Percentiles rank a stretch among this genome's conserved stretches.
Conservation (phyloP, 345 rosid genomes). For the Eutrema yunnanense region DNA sequence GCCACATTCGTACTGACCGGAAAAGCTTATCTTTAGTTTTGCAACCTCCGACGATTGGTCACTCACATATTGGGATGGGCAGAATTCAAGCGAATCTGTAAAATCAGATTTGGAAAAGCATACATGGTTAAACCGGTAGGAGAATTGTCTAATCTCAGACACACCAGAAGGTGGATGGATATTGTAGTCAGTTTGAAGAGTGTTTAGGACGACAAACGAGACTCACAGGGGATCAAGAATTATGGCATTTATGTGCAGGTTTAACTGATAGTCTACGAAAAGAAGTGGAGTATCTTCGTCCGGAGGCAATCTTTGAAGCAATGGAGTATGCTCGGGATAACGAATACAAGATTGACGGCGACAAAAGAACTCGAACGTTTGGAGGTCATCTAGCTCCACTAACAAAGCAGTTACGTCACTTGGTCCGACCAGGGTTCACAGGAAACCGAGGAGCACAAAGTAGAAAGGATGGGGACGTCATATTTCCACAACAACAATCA, state of each 20-base stretch:
- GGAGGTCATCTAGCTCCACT: not conserved
- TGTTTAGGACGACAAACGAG: not conserved
- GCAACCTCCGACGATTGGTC: not conserved
- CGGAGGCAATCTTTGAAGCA: not conserved
- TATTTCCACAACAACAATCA: not conserved
- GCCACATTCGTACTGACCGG: not conserved
- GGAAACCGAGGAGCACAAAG: too few species aligned
- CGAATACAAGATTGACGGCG: not conserved
- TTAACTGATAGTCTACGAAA: not conserved
- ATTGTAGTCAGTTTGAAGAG: not conserved
- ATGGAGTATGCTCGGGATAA: not conserved
- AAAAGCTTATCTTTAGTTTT: not conserved
- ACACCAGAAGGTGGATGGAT: not conserved
- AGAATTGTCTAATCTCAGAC: not conserved
- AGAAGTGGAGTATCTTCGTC: not conserved
- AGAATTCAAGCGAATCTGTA: not conserved
- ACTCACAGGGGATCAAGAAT: not conserved
- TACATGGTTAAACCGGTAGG: not conserved
- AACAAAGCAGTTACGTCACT: not conserved
- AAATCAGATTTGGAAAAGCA: not conserved
- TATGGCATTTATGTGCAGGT: not conserved
- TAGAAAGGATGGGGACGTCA: too few species aligned
- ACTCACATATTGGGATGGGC: not conserved
- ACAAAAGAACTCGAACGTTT: not conserved
- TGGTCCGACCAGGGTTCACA: too few species aligned